These are phyloP conservation scores for Xylaria bambusicola DNA, from an alignment of 495 filamentous ascomycete genomes.

Conservation along the genomic window DNA sequence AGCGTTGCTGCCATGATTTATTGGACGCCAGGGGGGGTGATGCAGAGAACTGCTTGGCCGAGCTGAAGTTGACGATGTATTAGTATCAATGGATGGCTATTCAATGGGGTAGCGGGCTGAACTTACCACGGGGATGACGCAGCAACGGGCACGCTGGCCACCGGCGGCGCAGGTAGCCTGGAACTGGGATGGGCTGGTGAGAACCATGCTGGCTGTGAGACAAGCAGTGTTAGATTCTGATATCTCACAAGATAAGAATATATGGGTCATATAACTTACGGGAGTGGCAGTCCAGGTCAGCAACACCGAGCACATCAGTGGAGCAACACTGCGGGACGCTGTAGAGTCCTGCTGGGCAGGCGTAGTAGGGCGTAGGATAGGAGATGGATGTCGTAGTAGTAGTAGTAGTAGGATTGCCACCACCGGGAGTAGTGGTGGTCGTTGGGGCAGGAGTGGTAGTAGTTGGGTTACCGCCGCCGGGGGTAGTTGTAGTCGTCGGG, in stretches of 20 bases:
- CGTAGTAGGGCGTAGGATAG: slow-evolving; percentile 1
- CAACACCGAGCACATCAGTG: slow-evolving; percentile 44
- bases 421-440: neutral
- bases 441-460: too few species aligned
- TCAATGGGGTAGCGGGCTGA: neutral
- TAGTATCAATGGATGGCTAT: neutral
- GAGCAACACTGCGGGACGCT: slow-evolving; percentile 41
- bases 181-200: slow-evolving; percentile 1
- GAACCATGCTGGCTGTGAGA: neutral
- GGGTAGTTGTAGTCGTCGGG: neutral
- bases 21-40: neutral
- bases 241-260: neutral
- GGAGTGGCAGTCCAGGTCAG: slow-evolving; percentile 41
- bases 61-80: neutral
- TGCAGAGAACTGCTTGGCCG: slow-evolving; percentile 15
- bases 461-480: neutral
- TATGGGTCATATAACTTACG: slow-evolving; percentile 32
- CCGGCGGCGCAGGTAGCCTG: slow-evolving; percentile 10
- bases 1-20: neutral
- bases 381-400: neutral
- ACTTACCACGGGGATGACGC: slow-evolving; percentile 21
- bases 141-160: slow-evolving; percentile 17
- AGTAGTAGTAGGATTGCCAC: neutral
- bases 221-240: neutral
- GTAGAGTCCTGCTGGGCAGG: slow-evolving; percentile 20